Base-by-base conservation (phyloP, 495 filamentous ascomycete genomes). In the Cairneyella variabilis region DNA sequence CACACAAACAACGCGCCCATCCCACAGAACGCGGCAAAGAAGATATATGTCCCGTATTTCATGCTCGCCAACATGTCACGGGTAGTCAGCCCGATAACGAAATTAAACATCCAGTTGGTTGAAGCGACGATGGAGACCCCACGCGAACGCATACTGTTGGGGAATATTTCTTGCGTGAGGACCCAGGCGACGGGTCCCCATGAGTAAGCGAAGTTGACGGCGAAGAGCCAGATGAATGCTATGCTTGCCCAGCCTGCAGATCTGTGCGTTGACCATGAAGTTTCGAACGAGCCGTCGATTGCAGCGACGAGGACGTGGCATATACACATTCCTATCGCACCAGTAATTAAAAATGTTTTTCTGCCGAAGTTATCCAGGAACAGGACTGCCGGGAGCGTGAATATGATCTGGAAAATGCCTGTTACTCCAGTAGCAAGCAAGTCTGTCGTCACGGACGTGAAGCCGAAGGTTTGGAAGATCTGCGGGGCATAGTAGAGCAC, bases 401-500 rank as follows among this genome's bases (percentile, higher is more conserved):
- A 39, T 3, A 59, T 23, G 32, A 54, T 30, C n/a, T 83, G 78
- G 18, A 71, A 66, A 12, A 83, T 61, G 51, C 83, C 83, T 30
- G 81, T 66, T 17, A 84, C 73, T 12, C 81, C 80, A 4, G 78
- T 79, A 71, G 83, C 54, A 3, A 57, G 40, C 28, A 57, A 21
- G 5, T 56, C 45, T 20, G 34, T 40, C 5, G 54, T 36, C n/a
- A 42, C 38, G 26, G 12, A 17, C 8, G 38, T 37, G 37, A 59
- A 49, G 32, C 53, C 57, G 42, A 76, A 63, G 14, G 75, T 71
- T 56, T 71, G 68, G 36, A 77, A 62, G 6, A 70, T 71, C 48
- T 75, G 59, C 12, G 73, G 73, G 5, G 75, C 82, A 60, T 83
- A 87, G 70, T 85, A 86, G 68, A 83, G 64, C 53, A 70, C 63